Evolutionary conservation across 192 early-diverging fungal genomes (phyloP).

Genomic region (Rhizoclosmatium globosum): DNA sequence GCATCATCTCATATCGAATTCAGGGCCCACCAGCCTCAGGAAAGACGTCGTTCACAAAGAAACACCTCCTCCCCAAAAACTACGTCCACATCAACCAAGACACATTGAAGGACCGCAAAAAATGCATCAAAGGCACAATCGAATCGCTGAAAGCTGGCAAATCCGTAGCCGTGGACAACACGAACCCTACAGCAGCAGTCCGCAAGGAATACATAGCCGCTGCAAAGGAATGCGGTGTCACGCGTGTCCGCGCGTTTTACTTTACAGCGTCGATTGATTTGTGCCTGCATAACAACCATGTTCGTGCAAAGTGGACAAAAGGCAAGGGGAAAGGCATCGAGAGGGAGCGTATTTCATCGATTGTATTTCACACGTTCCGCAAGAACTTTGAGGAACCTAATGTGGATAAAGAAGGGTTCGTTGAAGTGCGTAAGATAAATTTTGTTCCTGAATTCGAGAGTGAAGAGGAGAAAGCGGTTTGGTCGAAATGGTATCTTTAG

Average conservation of each 20-base stretch:
- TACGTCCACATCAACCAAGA: constrained; percentile 88
- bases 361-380: constrained; percentile 63
- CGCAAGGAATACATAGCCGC: constrained; percentile 71
- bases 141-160: constrained; percentile 60
- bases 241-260: constrained; percentile 65
- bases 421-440: constrained; percentile 66
- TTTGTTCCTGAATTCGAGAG: constrained; percentile 67
- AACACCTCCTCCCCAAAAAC: constrained; percentile 67
- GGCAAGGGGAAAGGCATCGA: constrained; percentile 27
- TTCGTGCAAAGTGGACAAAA: constrained; percentile 60
- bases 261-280: constrained; percentile 64
- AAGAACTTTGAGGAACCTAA: constrained; percentile 51
- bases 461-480: constrained; percentile 55
- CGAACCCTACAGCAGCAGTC: constrained; percentile 72
- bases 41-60: constrained; percentile 77
- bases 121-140: constrained; percentile 69
- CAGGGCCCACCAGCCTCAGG: constrained; percentile 83
- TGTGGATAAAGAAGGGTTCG: constrained; percentile 60
- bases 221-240: constrained; percentile 53
- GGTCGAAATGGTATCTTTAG: constrained; percentile 56
- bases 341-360: constrained; percentile 50
- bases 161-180: constrained; percentile 86
- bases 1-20: neutral
- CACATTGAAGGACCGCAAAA: constrained; percentile 76
- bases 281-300: constrained; percentile 82